Evolutionary conservation across 805 yeast genomes (phyloP), one percentile per base, ranked within the genome.

Genomic region (Wickerhamiella sergipiensis): DNA sequence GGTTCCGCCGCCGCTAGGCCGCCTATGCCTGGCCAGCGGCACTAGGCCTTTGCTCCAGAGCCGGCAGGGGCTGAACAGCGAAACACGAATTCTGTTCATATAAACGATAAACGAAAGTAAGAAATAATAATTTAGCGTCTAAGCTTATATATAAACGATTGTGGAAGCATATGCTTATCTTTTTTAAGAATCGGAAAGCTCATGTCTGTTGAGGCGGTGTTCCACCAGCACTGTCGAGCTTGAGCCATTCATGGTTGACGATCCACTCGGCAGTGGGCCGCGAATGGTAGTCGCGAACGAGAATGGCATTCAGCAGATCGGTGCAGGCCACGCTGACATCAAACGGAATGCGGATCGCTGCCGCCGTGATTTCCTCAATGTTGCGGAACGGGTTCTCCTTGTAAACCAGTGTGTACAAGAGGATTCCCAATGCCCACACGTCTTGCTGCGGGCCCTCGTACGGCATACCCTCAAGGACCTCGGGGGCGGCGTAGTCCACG

Each of bases 401-500:
- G 72, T 83, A 92, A 6, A 90, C 74, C 61, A 92, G 77, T 0
- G 97, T 92, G 67, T 89, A 92, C 21, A 92, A 70, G 52, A 92
- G 70, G 21, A 92, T 85, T 2, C 98, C 98, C 62, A 90, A 72
- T 0, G 97, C 95, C 98, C 98, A 92, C 1, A 89, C 82, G 67
- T 92, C 98, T 65, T 92, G 98, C 2, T 95, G 90, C 63, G 79
- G 83, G 21, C 98, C 98, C 48, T 80, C 87, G 61, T 90, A 92
- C 21, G 89, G 83, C 53, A 80, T 81, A 1, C 97, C 98, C 48
- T 81, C 75, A 36, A 92, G 71, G 0, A 92, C 95, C 66, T 92
- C 98, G 0, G 98, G 98, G 0, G 97, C 95, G 0, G 97, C 97
- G 65, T 90, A 92, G 65, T 92, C 97, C 44, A 92, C 81, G 0